Evolutionary conservation across 208 protist genomes (phyloP).

Genomic region (Wallacemonas collosoma): DNA sequence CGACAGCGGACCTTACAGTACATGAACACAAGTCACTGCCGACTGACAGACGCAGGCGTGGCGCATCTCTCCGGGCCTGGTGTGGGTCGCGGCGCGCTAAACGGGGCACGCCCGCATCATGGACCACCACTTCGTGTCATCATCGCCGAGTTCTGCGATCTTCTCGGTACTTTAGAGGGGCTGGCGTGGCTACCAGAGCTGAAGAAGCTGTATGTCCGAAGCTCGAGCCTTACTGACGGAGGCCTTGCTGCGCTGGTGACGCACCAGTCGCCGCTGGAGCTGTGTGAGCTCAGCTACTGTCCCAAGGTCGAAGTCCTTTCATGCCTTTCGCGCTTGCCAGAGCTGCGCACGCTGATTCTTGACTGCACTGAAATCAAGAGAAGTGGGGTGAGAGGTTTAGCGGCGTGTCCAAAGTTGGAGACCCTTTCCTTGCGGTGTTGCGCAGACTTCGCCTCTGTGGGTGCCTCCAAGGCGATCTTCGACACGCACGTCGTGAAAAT

Average conservation of each 20-base stretch:
- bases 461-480: conserved; percentile 23
- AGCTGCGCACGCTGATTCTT: conserved; percentile 47
- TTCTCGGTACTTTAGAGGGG: conserved; percentile 38
- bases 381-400: conserved; percentile 37
- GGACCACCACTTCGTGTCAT: conserved; percentile 44
- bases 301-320: conserved; percentile 42
- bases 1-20: conserved; percentile 44
- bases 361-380: conserved; percentile 59
- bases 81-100: background rate
- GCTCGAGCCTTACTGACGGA: conserved; percentile 36
- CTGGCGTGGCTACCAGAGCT: conserved; percentile 38
- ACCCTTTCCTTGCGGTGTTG: conserved; percentile 58
- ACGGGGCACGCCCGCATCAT: background rate
- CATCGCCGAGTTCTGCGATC: conserved; percentile 57
- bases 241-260: conserved; percentile 23
- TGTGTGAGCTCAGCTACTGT: conserved; percentile 72
- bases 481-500: conserved; percentile 33
- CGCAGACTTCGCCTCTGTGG: conserved; percentile 47
- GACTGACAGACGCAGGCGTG: conserved; percentile 34
- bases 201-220: conserved; percentile 59
- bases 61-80: conserved; percentile 2
- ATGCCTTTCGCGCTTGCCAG: conserved; percentile 34
- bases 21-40: conserved; percentile 57
- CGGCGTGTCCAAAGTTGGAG: conserved; percentile 27
- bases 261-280: conserved; percentile 23